Evolutionary conservation across 2,329 filamentous ascomycete species (phyloP).

Genomic region (Nemania abortiva): DNA sequence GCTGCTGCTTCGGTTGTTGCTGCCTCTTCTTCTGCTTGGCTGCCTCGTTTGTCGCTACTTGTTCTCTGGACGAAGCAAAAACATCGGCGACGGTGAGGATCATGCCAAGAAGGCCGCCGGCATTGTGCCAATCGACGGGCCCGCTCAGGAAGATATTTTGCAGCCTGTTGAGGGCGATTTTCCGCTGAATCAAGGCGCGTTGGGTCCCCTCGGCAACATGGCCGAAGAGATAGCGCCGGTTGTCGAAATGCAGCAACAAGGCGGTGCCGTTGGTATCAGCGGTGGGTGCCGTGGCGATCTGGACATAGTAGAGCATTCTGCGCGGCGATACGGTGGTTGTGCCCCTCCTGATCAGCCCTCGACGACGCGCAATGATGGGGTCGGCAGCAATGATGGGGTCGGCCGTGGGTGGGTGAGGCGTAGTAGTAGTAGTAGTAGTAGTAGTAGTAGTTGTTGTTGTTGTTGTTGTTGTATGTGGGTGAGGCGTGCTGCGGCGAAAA

Average conservation of each 20-base stretch:
- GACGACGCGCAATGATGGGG: slow-evolving; percentile 4
- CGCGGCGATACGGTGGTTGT: too few relatives aligned
- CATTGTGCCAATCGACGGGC: slow-evolving; percentile 77
- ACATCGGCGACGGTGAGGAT: slow-evolving; percentile 85
- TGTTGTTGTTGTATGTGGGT: background rate
- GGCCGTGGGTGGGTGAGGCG: too few relatives aligned
- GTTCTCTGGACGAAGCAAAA: slow-evolving; percentile 61
- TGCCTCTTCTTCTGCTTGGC: slow-evolving; percentile 50
- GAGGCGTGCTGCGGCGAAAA: background rate
- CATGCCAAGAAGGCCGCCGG: slow-evolving; percentile 86
- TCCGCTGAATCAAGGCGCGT: slow-evolving; percentile 77
- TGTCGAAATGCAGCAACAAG: slow-evolving; percentile 82
- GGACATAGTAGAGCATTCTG: slow-evolving; percentile 79
- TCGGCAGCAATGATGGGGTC: background rate
- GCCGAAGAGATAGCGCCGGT: slow-evolving; percentile 87
- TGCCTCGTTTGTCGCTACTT: slow-evolving; percentile 55
- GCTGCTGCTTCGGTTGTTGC: background rate
- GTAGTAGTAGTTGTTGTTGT: too few relatives aligned
- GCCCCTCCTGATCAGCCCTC: too few relatives aligned
- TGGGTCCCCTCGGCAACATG: slow-evolving; percentile 87
- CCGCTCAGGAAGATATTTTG: slow-evolving; percentile 88
- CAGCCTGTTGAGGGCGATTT: slow-evolving; percentile 72
- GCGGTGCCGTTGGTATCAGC: slow-evolving; percentile 87
- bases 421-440: too few relatives aligned
- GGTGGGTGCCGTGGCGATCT: slow-evolving; percentile 85